Evolutionary conservation across 768 basidiomycete species (phyloP).

Genomic region (Russula brevipes): DNA sequence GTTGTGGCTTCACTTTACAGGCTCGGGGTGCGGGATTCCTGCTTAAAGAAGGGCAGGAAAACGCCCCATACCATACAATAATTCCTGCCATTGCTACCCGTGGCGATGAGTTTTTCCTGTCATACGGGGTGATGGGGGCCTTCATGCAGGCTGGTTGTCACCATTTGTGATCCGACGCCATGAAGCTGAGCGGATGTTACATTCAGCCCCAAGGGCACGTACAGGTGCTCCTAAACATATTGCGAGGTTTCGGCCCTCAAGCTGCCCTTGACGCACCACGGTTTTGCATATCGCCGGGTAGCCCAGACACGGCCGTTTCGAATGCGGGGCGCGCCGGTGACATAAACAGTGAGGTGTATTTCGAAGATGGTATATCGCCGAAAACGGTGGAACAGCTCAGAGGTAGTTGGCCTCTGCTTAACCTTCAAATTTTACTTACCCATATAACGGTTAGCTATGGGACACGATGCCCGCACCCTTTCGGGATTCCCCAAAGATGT

Average conservation of each 20-base stretch:
- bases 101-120: constrained; percentile 77
- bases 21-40: constrained; percentile 87
- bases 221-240: constrained; percentile 86
- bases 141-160: constrained; percentile 65
- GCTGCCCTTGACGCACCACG: constrained; percentile 51
- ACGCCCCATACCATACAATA: constrained; percentile 85
- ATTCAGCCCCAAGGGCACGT: constrained; percentile 88
- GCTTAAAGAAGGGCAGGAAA: constrained; percentile 80
- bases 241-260: constrained; percentile 84
- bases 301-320: background rate
- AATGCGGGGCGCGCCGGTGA: constrained; percentile 46
- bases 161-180: background rate
- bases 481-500: constrained; percentile 55
- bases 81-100: constrained; percentile 83
- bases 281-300: constrained; percentile 11
- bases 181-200: constrained; percentile 7
- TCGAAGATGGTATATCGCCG: constrained; percentile 45
- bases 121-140: constrained; percentile 89
- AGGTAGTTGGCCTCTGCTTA: constrained; percentile 37
- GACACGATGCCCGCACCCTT: constrained; percentile 70
- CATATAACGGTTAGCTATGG: constrained; percentile 57
- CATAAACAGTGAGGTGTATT: constrained; percentile 95
- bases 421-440: constrained; percentile 4
- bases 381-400: constrained; percentile 61
- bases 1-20: constrained; percentile 95